Conservation (phyloP, 495 filamentous ascomycete species). For the Copromyces sp. region DNA sequence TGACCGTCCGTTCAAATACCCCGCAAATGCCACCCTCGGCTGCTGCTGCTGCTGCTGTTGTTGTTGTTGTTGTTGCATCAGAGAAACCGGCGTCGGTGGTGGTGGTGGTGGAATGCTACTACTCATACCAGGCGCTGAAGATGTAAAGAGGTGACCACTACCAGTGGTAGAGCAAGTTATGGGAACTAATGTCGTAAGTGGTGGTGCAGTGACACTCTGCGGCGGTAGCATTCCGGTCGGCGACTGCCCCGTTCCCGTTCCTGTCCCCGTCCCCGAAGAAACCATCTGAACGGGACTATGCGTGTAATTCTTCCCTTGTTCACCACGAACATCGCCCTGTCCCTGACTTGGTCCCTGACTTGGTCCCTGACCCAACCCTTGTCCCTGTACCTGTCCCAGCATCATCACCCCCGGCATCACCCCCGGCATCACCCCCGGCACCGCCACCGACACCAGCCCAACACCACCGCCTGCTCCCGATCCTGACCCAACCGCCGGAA, state of each 20-base stretch:
- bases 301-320: neutral
- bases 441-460: too few relatives aligned
- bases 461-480: neutral
- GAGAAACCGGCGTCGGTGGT: neutral
- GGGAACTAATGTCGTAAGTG: neutral
- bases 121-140: neutral
- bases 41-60: neutral
- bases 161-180: neutral
- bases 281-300: neutral
- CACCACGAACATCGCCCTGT: too few relatives aligned
- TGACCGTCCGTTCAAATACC: neutral
- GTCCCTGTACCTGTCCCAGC: too few relatives aligned
- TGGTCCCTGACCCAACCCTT: too few relatives aligned
- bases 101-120: conserved; percentile 5
- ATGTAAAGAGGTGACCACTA: neutral
- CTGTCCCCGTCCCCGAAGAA: too few relatives aligned
- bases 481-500: conserved; percentile 37
- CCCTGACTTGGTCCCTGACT: too few relatives aligned
- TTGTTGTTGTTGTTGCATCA: neutral
- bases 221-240: neutral
- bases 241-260: neutral
- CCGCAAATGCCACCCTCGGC: neutral
- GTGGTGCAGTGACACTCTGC: neutral
- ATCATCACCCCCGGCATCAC: too few relatives aligned
- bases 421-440: too few relatives aligned